Conservation (phyloP, 208 protist species). For the Spongospora subterranea region DNA sequence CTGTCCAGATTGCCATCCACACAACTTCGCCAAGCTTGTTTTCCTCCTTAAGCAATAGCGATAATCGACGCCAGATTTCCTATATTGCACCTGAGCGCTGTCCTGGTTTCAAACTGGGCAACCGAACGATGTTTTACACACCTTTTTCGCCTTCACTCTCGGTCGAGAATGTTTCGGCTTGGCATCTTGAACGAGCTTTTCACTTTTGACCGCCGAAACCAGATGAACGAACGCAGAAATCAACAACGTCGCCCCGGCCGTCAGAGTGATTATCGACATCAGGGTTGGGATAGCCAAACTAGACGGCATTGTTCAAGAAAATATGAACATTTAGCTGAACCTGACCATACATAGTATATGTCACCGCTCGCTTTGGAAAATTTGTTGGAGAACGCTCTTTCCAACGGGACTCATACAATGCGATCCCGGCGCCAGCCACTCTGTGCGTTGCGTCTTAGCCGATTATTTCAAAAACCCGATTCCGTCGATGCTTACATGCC, state of each 20-base stretch:
- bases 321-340: too few species aligned
- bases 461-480: background rate
- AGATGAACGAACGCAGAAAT: background rate
- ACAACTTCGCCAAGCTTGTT: background rate
- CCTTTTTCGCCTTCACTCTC: background rate
- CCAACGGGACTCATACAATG: constrained; percentile 27
- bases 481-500: background rate
- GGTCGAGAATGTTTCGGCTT: background rate
- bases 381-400: constrained; percentile 11
- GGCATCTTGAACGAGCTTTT: background rate
- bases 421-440: background rate
- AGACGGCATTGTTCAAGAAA: background rate
- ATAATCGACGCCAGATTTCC: background rate
- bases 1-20: background rate
- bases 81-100: background rate
- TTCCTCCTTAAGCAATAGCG: background rate
- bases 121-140: too few species aligned
- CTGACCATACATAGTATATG: background rate
- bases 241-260: background rate
- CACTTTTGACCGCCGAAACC: constrained; percentile 22
- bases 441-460: background rate
- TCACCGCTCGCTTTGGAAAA: constrained; percentile 9
- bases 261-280: constrained; percentile 10
- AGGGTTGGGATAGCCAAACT: constrained; percentile 5
- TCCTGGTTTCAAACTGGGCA: background rate